These are phyloP conservation scores for Diaporthe sp. DNA, from an alignment of 2,329 filamentous ascomycete species.

Conservation along the genomic window DNA sequence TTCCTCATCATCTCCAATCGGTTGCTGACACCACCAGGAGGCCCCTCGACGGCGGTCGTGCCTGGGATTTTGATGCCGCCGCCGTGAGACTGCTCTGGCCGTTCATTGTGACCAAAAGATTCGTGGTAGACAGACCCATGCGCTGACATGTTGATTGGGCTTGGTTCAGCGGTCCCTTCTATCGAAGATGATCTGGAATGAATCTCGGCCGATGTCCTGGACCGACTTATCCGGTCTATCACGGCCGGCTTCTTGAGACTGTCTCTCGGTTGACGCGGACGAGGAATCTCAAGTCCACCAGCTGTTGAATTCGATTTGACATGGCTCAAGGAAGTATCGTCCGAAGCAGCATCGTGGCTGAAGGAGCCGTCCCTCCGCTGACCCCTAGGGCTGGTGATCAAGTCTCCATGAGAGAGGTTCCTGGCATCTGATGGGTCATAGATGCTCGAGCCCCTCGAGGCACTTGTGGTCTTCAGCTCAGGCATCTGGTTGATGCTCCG, in stretches of 20 bases:
- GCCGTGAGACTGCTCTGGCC: slow-evolving; percentile 59
- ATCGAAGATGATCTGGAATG: slow-evolving; percentile 71
- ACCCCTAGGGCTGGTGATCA: slow-evolving; percentile 46
- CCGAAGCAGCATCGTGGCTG: slow-evolving; percentile 60
- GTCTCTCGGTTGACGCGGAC: slow-evolving; percentile 49
- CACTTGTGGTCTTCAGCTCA: slow-evolving; percentile 47
- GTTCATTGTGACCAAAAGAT: slow-evolving; percentile 64
- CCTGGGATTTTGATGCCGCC: slow-evolving; percentile 67
- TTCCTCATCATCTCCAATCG: slow-evolving; percentile 81
- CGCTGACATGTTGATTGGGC: slow-evolving; percentile 69
- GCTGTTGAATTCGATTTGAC: slow-evolving; percentile 52
- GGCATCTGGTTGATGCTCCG: slow-evolving; percentile 50
- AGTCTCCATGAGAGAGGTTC: slow-evolving; percentile 49
- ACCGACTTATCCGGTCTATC: slow-evolving; percentile 68
- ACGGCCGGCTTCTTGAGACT: slow-evolving; percentile 62
- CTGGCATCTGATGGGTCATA: slow-evolving; percentile 53
- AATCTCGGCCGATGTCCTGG: slow-evolving; percentile 57
- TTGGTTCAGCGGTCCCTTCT: slow-evolving; percentile 70
- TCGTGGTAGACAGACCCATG: slow-evolving; percentile 71
- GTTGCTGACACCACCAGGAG: slow-evolving; percentile 70
- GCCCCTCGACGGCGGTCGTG: slow-evolving; percentile 68
- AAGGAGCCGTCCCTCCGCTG: slow-evolving; percentile 59
- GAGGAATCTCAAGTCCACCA: slow-evolving; percentile 42
- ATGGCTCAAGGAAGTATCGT: slow-evolving; percentile 62
- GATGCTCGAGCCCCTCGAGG: slow-evolving; percentile 53